Evolutionary conservation across 106 monocot genomes (phyloP).

Genomic region (Dactylorhiza incarnata): DNA sequence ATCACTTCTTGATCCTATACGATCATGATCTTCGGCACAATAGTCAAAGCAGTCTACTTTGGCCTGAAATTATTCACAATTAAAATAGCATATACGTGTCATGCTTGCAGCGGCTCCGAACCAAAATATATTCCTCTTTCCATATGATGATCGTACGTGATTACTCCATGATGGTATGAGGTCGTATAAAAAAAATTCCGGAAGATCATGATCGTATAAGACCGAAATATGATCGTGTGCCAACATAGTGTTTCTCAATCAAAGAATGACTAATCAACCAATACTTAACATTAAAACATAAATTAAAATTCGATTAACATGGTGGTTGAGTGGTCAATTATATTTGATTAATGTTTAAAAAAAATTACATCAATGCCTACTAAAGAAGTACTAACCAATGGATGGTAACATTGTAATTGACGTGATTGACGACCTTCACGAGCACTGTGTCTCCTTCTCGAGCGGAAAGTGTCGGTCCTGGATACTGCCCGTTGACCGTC

Average conservation of each 20-base stretch:
- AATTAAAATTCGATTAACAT: background rate
- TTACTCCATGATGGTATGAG: too few species aligned
- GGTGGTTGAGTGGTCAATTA: background rate
- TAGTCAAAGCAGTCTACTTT: too few species aligned
- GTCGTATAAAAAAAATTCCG: too few species aligned
- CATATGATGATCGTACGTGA: too few species aligned
- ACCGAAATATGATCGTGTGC: too few species aligned
- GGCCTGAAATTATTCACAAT: too few species aligned
- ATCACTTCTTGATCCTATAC: background rate
- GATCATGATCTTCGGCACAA: too few species aligned
- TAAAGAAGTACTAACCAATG: constrained; percentile 35
- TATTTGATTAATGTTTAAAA: background rate
- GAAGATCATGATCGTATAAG: too few species aligned
- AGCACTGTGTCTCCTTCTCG: constrained; percentile 45
- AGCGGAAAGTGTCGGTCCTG: constrained; percentile 40
- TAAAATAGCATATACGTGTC: too few species aligned
- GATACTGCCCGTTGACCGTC: constrained; percentile 47
- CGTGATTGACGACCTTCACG: constrained; percentile 44
- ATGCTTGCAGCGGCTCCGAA: too few species aligned
- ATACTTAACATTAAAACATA: background rate
- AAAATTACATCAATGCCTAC: background rate
- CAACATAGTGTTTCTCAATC: background rate
- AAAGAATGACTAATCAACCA: background rate
- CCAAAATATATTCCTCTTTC: too few species aligned
- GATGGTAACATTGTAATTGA: constrained; percentile 40